Conservation (phyloP, 441 rosid genomes). For the Bruguiera hainesii region DNA sequence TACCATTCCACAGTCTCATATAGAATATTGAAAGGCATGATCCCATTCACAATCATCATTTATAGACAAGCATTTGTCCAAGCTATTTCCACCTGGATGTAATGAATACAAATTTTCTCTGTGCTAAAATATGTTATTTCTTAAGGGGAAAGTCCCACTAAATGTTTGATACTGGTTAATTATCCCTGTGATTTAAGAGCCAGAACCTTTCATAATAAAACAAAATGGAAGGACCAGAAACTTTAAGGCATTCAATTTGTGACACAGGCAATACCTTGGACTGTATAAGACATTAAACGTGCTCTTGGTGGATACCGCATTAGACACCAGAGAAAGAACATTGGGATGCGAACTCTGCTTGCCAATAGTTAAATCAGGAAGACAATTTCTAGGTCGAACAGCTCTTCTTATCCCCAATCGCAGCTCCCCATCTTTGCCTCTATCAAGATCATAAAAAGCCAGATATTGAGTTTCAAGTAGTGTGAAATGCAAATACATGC, state of each 20-base stretch:
- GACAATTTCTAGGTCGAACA: slow-evolving; percentile 59
- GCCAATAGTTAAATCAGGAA: slow-evolving; percentile 60
- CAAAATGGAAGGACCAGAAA: background rate
- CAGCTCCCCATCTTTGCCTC: slow-evolving; percentile 81
- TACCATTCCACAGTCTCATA: no score
- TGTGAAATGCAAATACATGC: background rate
- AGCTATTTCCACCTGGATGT: background rate
- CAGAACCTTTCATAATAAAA: background rate
- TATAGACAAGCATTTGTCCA: no score
- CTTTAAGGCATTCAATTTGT: background rate
- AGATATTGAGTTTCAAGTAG: background rate
- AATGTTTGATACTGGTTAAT: background rate
- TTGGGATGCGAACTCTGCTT: slow-evolving; percentile 52
- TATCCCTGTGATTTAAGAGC: background rate
- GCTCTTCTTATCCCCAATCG: slow-evolving; percentile 85
- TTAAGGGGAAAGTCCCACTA: background rate
- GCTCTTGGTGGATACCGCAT: slow-evolving; percentile 64
- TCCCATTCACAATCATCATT: no score
- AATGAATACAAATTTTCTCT: background rate
- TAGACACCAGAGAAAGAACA: slow-evolving; percentile 59
- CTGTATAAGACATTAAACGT: slow-evolving; percentile 73
- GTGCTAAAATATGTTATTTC: background rate
- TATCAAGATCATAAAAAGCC: slow-evolving; percentile 24
- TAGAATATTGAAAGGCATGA: no score
- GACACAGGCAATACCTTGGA: slow-evolving; percentile 60